Evolutionary conservation across 2,329 filamentous ascomycete species (phyloP).

Genomic region (Thelonectria blattea): DNA sequence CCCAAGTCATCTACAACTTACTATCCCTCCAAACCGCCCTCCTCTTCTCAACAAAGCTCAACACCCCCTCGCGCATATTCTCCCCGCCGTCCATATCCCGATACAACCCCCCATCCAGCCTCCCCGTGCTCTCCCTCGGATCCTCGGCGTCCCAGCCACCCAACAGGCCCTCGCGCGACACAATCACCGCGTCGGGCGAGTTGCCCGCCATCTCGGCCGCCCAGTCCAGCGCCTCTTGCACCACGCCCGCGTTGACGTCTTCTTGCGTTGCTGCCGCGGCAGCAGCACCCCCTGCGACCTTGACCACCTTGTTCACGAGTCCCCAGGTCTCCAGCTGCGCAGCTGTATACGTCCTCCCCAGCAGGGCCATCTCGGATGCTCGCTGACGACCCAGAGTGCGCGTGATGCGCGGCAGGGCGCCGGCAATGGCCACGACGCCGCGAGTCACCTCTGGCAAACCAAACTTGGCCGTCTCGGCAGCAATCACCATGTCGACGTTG

Average conservation of each 20-base stretch:
- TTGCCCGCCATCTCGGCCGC: constrained; percentile 67
- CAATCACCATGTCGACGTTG: constrained; percentile 74
- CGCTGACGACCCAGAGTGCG: constrained; percentile 69
- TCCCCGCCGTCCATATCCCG: constrained; percentile 66
- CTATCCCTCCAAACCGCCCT: constrained; percentile 70
- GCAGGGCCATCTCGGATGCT: constrained; percentile 73
- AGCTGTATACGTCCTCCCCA: constrained; percentile 65
- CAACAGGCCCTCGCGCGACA: constrained; percentile 73
- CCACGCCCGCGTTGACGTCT: constrained; percentile 46
- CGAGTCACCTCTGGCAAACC: constrained; percentile 72
- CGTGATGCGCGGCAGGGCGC: constrained; percentile 69
- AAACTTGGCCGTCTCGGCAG: constrained; percentile 61
- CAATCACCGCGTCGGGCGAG: constrained; percentile 78
- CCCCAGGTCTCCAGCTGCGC: constrained; percentile 69
- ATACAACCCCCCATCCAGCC: constrained; percentile 65
- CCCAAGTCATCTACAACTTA: constrained; percentile 59
- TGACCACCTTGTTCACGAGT: constrained; percentile 70
- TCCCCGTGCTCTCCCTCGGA: constrained; percentile 65
- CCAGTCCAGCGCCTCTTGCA: constrained; percentile 65
- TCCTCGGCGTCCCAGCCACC: constrained; percentile 74
- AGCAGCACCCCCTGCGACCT: constrained; percentile 17
- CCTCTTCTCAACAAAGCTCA: constrained; percentile 78
- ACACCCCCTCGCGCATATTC: constrained; percentile 77
- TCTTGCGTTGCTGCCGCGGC: background rate
- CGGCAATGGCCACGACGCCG: constrained; percentile 73